A percentile compares a stretch with the other conserved stretches of the same genome.
phyloP scores from a whole-genome alignment of 2,329 filamentous ascomycete species.

The Pseudopithomyces maydicus region DNA sequence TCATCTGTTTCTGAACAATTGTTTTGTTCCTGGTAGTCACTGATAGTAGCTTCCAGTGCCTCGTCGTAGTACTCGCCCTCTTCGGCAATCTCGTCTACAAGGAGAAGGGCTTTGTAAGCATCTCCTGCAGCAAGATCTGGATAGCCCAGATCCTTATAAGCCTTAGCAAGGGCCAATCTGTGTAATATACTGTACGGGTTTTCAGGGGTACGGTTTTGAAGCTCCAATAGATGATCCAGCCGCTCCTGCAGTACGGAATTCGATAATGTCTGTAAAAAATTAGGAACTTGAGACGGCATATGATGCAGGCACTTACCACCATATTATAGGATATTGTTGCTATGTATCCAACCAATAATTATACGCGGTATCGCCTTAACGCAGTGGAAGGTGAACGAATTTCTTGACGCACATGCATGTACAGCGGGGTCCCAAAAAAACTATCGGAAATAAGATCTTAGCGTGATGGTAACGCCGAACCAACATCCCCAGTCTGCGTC shows the following conservation, averaged over 20 bases:
- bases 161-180: conserved; percentile 67
- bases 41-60: conserved; percentile 60
- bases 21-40: conserved; percentile 20
- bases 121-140: conserved; percentile 89
- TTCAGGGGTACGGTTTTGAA: conserved; percentile 28
- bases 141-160: conserved; percentile 78
- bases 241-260: conserved; percentile 13
- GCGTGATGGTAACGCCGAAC: not conserved
- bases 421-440: not conserved
- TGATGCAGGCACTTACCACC: not conserved
- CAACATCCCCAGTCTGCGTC: not conserved
- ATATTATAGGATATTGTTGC: not conserved
- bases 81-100: conserved; percentile 79
- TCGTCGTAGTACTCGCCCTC: conserved; percentile 81
- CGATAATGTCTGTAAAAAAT: not conserved
- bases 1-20: conserved; percentile 5
- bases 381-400: not conserved
- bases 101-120: conserved; percentile 85
- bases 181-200: conserved; percentile 46
- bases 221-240: conserved; percentile 25
- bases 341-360: not conserved
- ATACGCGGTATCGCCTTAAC: not conserved
- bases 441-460: not conserved
- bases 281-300: not conserved
- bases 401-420: conserved; percentile 1